A percentile compares a stretch with the other conserved stretches of the same genome.
phyloP scores from a whole-genome alignment of 2,329 filamentous ascomycete species.

The Xylariaceae sp. region DNA sequence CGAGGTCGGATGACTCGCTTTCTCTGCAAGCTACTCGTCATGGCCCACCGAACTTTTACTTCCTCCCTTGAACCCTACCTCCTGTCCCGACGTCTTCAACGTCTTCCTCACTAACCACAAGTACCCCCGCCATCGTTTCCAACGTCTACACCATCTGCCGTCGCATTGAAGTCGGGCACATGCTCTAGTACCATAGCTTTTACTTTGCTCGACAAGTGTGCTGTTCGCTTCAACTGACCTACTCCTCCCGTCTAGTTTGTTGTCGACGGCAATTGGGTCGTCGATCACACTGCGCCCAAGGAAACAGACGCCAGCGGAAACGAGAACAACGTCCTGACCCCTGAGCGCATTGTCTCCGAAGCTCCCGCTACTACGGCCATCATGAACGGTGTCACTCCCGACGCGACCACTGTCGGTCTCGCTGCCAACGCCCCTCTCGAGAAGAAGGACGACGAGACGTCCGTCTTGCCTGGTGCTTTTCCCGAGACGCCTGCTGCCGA shows the following conservation, averaged over 20 bases:
- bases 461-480: slow-evolving; percentile 64
- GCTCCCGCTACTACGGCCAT: slow-evolving; percentile 47
- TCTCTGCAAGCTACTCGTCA: too few relatives aligned
- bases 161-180: too few relatives aligned
- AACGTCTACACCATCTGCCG: too few relatives aligned
- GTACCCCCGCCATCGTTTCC: too few relatives aligned
- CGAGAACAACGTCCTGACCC: slow-evolving; percentile 86
- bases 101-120: too few relatives aligned
- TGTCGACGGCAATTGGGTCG: slow-evolving; percentile 87
- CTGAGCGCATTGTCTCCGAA: slow-evolving; percentile 62
- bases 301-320: slow-evolving; percentile 82
- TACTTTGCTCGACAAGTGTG: slow-evolving; percentile 13
- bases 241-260: slow-evolving; percentile 67
- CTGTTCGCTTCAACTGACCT: slow-evolving; percentile 11
- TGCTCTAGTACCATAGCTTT: neutral
- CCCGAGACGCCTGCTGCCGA: slow-evolving; percentile 66
- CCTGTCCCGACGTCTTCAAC: too few relatives aligned
- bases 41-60: too few relatives aligned
- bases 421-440: slow-evolving; percentile 65
- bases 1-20: too few relatives aligned
- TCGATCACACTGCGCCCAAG: slow-evolving; percentile 75
- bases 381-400: slow-evolving; percentile 66
- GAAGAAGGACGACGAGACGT: slow-evolving; percentile 33
- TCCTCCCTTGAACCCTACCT: too few relatives aligned
- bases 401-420: slow-evolving; percentile 69